Conservation (phyloP, 306 rosid species). For the Pyrus betulifolia region DNA sequence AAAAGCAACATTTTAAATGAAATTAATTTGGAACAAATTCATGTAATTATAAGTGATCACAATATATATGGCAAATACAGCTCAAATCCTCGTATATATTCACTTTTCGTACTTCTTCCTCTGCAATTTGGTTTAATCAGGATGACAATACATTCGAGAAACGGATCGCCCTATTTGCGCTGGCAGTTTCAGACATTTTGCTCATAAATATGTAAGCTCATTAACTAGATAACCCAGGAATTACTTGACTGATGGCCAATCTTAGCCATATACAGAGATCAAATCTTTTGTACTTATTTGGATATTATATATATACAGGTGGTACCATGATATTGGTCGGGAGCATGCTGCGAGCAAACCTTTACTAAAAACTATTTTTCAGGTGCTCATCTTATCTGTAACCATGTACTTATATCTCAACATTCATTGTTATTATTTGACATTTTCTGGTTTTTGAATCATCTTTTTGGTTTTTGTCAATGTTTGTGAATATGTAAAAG, state of each 20-base stretch:
- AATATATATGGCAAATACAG: background rate
- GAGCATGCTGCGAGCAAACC: slow-evolving; percentile 94
- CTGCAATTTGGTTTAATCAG: slow-evolving; percentile 30
- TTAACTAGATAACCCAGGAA: background rate
- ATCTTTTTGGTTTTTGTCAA: background rate
- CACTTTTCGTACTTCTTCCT: background rate
- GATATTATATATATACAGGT: slow-evolving; percentile 41
- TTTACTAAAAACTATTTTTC: slow-evolving; percentile 83
- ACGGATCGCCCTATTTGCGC: slow-evolving; percentile 77
- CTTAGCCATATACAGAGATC: too few species aligned
- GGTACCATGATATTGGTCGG: slow-evolving; percentile 98
- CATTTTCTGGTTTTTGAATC: slow-evolving; percentile 1
- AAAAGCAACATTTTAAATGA: background rate
- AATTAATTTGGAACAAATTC: background rate
- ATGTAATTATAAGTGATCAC: background rate
- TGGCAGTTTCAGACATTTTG: slow-evolving; percentile 73
- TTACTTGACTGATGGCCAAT: background rate
- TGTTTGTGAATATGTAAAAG: slow-evolving; percentile 16
- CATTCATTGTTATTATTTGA: background rate
- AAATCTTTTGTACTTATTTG: background rate
- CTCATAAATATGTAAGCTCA: slow-evolving; percentile 64
- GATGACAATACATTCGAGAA: slow-evolving; percentile 89
- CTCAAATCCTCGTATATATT: background rate
- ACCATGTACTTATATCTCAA: slow-evolving; percentile 2
- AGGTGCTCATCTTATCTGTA: slow-evolving; percentile 32